Evolutionary conservation across 768 basidiomycete species (phyloP).

Genomic region (Tulasnella sp.): DNA sequence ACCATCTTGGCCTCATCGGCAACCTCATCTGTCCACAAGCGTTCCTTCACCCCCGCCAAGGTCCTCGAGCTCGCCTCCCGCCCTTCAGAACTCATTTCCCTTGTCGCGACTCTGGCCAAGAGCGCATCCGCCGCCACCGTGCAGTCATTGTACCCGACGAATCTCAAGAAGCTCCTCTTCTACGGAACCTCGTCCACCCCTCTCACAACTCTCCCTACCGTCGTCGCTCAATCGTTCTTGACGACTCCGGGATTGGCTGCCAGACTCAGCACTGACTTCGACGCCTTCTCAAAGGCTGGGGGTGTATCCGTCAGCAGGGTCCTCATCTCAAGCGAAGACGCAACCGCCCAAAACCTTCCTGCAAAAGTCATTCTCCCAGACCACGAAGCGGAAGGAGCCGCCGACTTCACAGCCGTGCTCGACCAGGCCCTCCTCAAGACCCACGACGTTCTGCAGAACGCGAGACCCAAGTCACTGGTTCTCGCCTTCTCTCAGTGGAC

Average conservation of each 20-base stretch:
- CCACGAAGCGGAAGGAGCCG: conserved; percentile 43
- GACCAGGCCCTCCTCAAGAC: conserved; percentile 75
- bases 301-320: conserved; percentile 67
- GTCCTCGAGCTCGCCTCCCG: conserved; percentile 30
- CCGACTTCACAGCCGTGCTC: conserved; percentile 70
- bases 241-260: conserved; percentile 45
- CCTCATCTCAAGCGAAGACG: conserved; percentile 52
- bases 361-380: conserved; percentile 55
- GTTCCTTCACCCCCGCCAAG: conserved; percentile 12
- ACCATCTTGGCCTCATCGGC: conserved; percentile 23
- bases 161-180: conserved; percentile 51
- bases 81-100: conserved; percentile 33
- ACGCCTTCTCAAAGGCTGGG: conserved; percentile 68
- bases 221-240: conserved; percentile 54
- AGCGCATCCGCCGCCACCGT: conserved; percentile 34
- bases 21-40: neutral
- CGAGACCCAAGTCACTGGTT: conserved; percentile 62
- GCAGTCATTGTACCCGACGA: conserved; percentile 32
- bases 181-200: conserved; percentile 58
- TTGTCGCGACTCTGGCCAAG: conserved; percentile 30
- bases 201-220: conserved; percentile 47
- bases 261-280: conserved; percentile 64
- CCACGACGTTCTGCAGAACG: conserved; percentile 64
- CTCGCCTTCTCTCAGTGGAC: conserved; percentile 76
- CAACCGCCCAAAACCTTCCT: conserved; percentile 44